Evolutionary conservation across 1,284 basidiomycete genomes (phyloP), one percentile per base, ranked within the genome.

Genomic region (Pterula multifida): DNA sequence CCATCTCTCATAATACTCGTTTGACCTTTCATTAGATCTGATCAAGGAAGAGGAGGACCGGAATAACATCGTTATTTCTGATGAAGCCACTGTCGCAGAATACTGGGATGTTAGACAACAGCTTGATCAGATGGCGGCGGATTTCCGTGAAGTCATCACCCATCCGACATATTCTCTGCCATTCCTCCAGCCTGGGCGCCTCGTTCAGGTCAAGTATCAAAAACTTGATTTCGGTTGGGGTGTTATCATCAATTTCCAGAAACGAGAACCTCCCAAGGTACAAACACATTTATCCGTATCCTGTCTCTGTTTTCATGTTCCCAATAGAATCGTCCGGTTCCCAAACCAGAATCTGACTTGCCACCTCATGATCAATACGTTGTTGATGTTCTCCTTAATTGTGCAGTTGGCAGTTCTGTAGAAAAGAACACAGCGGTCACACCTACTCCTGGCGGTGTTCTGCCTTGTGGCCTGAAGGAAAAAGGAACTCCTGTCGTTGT

Each of bases 211-310:
- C 57, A 86, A 87, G 60, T 78, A 96, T 61, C 81, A 85, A 52
- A 84, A 87, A 49, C 70, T 86, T 23, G 90, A 98, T 67, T 98
- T 96, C 66, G 95, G 94, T 3, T 98, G 96, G 96, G 93, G 93
- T 47, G 79, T 90, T 26, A 81, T 98, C 39, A 79, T 97, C 57
- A 93, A 90, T 60, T 98, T 86, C 63, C 85, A 91, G 63, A 97
- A 96, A 68, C 79, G 90, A 1, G 58, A 79, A 25, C 77, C 78
- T 47, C 73, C 85, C 48, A 89, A 87, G 69, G 88, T 86, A 54
- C 48, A 68, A 48, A 47, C 35, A 39, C 26, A 6, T 1, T n/a
- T 45, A 32, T 32, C 15, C 28, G 15, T 32, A 32, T 24, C n/a
- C 12, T 47, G 24, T 9, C 9, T 26, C 3, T 36, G 45, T 22